A percentile compares a stretch with the other conserved stretches of the same genome.
These are phyloP conservation scores for Eutypa lata DNA, from an alignment of 2,329 filamentous ascomycete species.

Conservation along the genomic window DNA sequence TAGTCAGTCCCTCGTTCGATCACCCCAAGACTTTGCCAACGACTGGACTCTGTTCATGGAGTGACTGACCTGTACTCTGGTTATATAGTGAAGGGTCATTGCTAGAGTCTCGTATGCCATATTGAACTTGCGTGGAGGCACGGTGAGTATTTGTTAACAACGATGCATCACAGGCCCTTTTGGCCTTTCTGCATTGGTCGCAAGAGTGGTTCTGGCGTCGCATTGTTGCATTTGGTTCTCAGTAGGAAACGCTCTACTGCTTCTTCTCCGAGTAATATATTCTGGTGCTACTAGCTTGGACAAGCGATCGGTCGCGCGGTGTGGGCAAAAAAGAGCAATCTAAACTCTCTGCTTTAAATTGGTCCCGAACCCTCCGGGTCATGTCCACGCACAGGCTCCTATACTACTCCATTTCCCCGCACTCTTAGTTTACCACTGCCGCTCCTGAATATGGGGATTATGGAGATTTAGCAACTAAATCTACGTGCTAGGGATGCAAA, in stretches of 20 bases:
- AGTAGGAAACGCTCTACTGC: too few relatives aligned
- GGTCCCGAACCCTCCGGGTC: neutral
- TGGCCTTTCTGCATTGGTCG: slow-evolving; percentile 23
- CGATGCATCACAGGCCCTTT: slow-evolving; percentile 19
- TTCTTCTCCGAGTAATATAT: neutral
- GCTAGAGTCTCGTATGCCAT: neutral
- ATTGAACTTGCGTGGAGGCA: neutral
- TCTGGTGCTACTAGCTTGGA: too few relatives aligned
- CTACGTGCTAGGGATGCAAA: neutral
- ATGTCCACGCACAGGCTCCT: neutral
- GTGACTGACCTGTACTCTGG: neutral
- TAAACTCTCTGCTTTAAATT: neutral
- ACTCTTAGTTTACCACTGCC: too few relatives aligned
- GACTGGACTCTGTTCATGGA: neutral
- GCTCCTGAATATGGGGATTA: slow-evolving; percentile 4
- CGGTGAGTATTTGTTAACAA: neutral
- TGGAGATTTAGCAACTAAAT: slow-evolving; percentile 4
- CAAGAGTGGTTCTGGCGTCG: slow-evolving; percentile 18
- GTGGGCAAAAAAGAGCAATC: too few relatives aligned
- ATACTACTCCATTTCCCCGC: too few relatives aligned
- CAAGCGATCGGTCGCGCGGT: too few relatives aligned
- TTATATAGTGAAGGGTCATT: neutral
- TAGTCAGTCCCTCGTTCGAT: neutral
- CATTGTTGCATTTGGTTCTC: slow-evolving; percentile 2
- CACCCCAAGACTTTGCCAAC: neutral